Conservation (phyloP, 176 grass and related monocot species). For the Puccinellia tenuiflora region DNA sequence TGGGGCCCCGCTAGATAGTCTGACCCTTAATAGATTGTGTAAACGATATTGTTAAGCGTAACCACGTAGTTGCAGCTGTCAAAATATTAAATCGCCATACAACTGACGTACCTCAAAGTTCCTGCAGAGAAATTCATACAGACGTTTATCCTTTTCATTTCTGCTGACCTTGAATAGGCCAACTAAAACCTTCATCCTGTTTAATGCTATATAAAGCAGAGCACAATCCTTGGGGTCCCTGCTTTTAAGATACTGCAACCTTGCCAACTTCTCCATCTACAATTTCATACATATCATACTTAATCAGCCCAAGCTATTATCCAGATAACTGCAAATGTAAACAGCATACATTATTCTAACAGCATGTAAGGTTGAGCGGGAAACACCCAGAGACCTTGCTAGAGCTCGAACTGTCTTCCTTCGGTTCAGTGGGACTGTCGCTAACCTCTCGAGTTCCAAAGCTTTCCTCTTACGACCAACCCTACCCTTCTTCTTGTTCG, state of each 20-base stretch:
- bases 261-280: conserved; percentile 97
- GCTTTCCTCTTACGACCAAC: no score
- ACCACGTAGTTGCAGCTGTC: neutral
- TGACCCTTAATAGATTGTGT: conserved; percentile 2
- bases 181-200: conserved; percentile 82
- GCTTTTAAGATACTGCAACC: conserved; percentile 85
- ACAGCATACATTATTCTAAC: conserved; percentile 8
- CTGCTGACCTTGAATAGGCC: conserved; percentile 92
- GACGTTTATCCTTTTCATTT: conserved; percentile 81
- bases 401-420: no score
- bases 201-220: conserved; percentile 89
- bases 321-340: conserved; percentile 35
- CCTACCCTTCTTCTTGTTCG: no score
- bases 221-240: conserved; percentile 93
- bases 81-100: neutral
- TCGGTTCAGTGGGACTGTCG: no score
- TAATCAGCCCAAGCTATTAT: conserved; percentile 44
- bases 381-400: no score
- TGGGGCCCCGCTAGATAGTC: no score
- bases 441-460: no score
- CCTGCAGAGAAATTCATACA: conserved; percentile 76
- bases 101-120: conserved; percentile 74
- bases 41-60: conserved; percentile 16
- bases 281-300: conserved; percentile 43
- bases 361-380: no score